Base-by-base conservation (phyloP, 257 asterid species). In the Penstemon eatonii region DNA sequence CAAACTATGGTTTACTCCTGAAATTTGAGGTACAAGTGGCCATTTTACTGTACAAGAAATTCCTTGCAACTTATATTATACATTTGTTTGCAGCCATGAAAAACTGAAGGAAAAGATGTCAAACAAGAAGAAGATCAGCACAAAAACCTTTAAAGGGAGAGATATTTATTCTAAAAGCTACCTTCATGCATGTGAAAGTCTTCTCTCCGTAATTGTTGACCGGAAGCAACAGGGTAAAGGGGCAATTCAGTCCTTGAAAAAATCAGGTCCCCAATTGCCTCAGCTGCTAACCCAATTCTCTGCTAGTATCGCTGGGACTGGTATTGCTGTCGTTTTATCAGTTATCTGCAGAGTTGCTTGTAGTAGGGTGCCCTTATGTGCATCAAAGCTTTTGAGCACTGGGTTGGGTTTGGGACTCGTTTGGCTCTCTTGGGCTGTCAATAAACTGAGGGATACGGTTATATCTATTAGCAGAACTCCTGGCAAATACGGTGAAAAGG, bases 291-390 rank as follows among this genome's bases (percentile, higher is more conserved):
- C 91, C 62, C 92, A 82, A 38, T 75, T 83, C 49, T 91, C 99
- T 1, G 96, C 96, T 63, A 80, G 80, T 78, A 86, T 94, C 33
- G 96, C 99, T 0, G 99, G 99, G 25, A 85, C 96, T 0, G 99
- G 98, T 7, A 81, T 94, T 18, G 98, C 98, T 44, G 84, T 94
- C 37, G 73, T 91, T 50, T 52, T 86, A 57, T 86, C 96, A 0
- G 89, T 87, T 54, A 54, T 77, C 70, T 87, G 87, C 81, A 86
- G 88, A 71, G 85, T 87, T 12, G 87, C 79, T 25, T 82, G 88
- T 66, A 76, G 85, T 52, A 70, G 77, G 54, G 81, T 76, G 11
- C 85, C 96, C 52, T 82, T 87, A 51, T 82, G 87, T 69, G 67
- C 79, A 5, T 73, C 98, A 4, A 86, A 78, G 84, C 56, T 82